phyloP scores from a whole-genome alignment of 768 basidiomycete species.

The Tylopilus sp. region DNA sequence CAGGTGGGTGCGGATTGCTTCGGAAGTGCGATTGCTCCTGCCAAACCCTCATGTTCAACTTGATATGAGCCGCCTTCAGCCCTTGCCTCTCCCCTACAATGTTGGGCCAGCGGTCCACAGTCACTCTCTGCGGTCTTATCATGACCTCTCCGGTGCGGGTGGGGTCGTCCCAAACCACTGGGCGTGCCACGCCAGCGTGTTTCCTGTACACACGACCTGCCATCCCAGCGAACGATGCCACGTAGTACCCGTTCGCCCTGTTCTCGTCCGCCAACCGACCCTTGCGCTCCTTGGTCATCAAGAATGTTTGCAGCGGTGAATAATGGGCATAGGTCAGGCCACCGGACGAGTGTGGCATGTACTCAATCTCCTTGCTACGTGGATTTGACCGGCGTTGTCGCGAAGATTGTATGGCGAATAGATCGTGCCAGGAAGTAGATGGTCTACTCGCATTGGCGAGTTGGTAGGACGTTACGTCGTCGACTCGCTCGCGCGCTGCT shows the following conservation, averaged over 20 bases:
- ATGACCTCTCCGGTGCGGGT: conserved; percentile 27
- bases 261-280: conserved; percentile 52
- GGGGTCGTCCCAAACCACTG: conserved; percentile 30
- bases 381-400: conserved; percentile 24
- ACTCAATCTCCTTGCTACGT: conserved; percentile 45
- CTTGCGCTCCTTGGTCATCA: conserved; percentile 50
- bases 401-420: conserved; percentile 16
- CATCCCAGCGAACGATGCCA: conserved; percentile 34
- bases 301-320: conserved; percentile 49
- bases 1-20: conserved; percentile 47
- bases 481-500: conserved; percentile 8
- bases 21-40: conserved; percentile 28
- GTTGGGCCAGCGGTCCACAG: conserved; percentile 37
- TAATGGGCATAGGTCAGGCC: conserved; percentile 60
- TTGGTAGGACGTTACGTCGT: conserved; percentile 27
- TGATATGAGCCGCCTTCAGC: conserved; percentile 35
- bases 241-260: conserved; percentile 7
- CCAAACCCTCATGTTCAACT: conserved; percentile 30
- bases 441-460: conserved; percentile 21
- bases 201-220: conserved; percentile 20
- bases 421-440: conserved; percentile 26
- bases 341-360: conserved; percentile 59
- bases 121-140: conserved; percentile 26
- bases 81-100: conserved; percentile 46
- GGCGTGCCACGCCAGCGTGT: conserved; percentile 12